Evolutionary conservation across 352 stramenopile species (phyloP), one percentile per base, ranked within the genome.

Genomic region (Pythium inflatum): DNA sequence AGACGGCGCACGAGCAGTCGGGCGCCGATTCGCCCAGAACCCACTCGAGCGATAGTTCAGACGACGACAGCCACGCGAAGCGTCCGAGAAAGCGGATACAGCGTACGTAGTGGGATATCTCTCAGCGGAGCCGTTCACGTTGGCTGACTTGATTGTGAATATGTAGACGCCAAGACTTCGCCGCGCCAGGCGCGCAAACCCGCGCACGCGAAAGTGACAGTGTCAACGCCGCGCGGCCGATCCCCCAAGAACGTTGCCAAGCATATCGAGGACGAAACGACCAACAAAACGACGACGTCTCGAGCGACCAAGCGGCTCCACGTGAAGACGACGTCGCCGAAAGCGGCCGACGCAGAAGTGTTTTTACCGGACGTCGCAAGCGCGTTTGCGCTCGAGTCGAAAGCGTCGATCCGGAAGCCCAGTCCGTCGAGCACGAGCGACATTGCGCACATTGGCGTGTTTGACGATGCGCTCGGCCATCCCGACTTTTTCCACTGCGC

Each of bases 1-100:
- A 77, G 48, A 92, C 86, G 1, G 83, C 86, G 34, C 82, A 86
- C 18, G 81, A 85, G n/a, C 80, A 77, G 30, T 82, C 74, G 34
- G 71, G 78, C 33, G 75, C 56, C 64, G 31, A 69, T 4, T 74
- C 66, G n/a, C 33, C 51, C 11, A 73, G 67, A 7, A 72, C 66
- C 13, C 33, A 58, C 9, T 77, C 70, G 14, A 74, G 67, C 34
- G 68, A 68, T 4, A 81, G 64, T 61, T 81, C 65, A 6, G 72
- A 75, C 12, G 78, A 81, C 16, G 71, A 83, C 51, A 50, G 41
- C 31, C 48, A 71, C 50, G 54, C 66, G 50, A 84, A 59, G 12
- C 34, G 54, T 13, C 40, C 59, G 24, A 58, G 46, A 57, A 71
- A 71, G 63, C 69, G 63, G 69, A 75, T 75, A 75, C 69, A 59